Evolutionary conservation across 2,329 filamentous ascomycete genomes (phyloP).

Genomic region (Hymenoscyphus linearis): DNA sequence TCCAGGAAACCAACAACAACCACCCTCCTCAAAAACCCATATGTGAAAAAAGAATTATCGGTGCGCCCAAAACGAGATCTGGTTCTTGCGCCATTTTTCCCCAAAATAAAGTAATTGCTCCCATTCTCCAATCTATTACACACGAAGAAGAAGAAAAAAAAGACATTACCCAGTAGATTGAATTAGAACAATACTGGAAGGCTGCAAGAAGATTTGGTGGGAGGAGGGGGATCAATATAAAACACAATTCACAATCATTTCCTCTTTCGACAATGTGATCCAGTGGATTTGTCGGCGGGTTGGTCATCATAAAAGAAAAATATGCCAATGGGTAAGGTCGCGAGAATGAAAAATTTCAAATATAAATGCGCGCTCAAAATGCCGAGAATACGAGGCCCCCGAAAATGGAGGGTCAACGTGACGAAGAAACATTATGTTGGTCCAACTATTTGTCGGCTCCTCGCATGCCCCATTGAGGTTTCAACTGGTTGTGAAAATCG

Average conservation of each 20-base stretch:
- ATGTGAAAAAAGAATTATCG: no score
- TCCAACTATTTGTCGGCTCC: conserved; percentile 19
- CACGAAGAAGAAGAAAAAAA: conserved; percentile 26
- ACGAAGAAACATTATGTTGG: conserved; percentile 21
- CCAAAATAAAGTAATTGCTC: conserved; percentile 5
- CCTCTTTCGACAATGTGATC: conserved; percentile 17
- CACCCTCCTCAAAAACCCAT: not conserved
- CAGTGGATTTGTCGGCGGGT: conserved; percentile 7
- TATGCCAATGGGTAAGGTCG: conserved; percentile 2
- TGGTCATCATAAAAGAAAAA: conserved; percentile 9
- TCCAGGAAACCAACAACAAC: not conserved
- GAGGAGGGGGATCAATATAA: not conserved
- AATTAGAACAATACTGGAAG: conserved; percentile 7
- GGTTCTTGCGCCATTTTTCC: no score
- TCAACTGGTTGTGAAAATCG: conserved; percentile 46
- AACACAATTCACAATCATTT: conserved; percentile 8
- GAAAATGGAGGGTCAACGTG: conserved; percentile 13
- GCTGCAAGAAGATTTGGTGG: not conserved
- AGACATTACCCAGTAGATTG: conserved; percentile 24
- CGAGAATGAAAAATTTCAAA: conserved; percentile 7
- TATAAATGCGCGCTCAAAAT: conserved; percentile 30
- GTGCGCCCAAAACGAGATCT: no score
- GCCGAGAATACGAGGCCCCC: conserved; percentile 19
- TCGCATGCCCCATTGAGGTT: conserved; percentile 36
- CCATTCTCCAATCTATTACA: conserved; percentile 12